Conservation (phyloP, 371 early-diverging fungal species). For the Mortierella sp. region DNA sequence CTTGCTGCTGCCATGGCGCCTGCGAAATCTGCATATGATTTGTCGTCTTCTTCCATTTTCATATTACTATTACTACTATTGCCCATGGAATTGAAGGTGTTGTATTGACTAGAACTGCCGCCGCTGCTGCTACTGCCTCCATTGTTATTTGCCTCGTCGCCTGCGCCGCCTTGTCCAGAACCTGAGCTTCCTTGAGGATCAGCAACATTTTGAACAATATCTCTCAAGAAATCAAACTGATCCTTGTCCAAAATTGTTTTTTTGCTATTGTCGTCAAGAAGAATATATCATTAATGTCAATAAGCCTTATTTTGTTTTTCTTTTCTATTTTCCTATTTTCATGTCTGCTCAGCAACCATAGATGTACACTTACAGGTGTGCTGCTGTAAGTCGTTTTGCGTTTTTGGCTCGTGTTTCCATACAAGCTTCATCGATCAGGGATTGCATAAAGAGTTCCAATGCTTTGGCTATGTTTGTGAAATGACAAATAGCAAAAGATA, state of each 20-base stretch:
- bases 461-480: constrained; percentile 78
- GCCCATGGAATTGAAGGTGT: not conserved
- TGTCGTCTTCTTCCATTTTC: constrained; percentile 46
- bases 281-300: not conserved
- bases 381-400: constrained; percentile 86
- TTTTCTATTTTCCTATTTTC: not conserved
- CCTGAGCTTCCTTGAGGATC: constrained; percentile 70
- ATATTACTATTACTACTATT: constrained; percentile 3
- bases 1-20: constrained; percentile 43
- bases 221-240: constrained; percentile 94
- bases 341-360: too few species aligned
- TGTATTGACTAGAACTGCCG: constrained; percentile 1
- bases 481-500: constrained; percentile 1
- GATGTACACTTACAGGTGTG: constrained; percentile 80
- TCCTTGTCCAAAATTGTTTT: constrained; percentile 86
- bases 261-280: constrained; percentile 68
- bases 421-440: constrained; percentile 88
- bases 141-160: not conserved
- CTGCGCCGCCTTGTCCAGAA: constrained; percentile 16
- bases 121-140: constrained; percentile 17
- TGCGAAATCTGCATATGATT: constrained; percentile 35
- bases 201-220: constrained; percentile 87
- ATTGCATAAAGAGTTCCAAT: constrained; percentile 94
- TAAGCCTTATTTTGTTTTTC: not conserved
- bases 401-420: constrained; percentile 83